Conservation (phyloP, 1,284 basidiomycete species). For the Ustilago cynodontis region DNA sequence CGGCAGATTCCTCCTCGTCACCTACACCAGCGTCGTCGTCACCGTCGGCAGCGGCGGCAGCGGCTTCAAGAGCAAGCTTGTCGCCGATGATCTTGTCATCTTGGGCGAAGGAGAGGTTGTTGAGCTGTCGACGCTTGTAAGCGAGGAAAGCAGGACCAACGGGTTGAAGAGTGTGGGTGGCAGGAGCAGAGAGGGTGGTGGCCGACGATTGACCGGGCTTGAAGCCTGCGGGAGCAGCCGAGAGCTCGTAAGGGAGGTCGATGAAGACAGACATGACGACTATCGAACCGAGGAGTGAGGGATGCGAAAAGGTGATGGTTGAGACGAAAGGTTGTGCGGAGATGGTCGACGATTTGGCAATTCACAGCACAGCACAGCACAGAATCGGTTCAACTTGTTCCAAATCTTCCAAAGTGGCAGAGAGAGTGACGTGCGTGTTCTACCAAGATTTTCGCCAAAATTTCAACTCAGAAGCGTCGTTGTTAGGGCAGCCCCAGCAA, state of each 20-base stretch:
- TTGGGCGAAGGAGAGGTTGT: constrained; percentile 60
- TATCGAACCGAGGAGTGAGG: constrained; percentile 5
- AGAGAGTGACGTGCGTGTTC: too few relatives aligned
- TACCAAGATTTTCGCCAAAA: not conserved
- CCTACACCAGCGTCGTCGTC: constrained; percentile 85
- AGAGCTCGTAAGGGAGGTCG: constrained; percentile 62
- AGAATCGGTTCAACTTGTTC: too few relatives aligned
- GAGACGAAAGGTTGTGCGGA: not conserved
- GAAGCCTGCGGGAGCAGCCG: constrained; percentile 62
- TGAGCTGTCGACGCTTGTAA: constrained; percentile 63
- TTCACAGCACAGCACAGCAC: too few relatives aligned
- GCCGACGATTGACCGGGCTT: constrained; percentile 58
- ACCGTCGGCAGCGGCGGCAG: constrained; percentile 78
- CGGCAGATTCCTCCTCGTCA: constrained; percentile 85
- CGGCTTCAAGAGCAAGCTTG: constrained; percentile 69
- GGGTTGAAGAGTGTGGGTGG: constrained; percentile 55
- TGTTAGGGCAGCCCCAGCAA: not conserved
- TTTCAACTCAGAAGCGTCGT: too few relatives aligned
- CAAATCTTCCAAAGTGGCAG: constrained; percentile 43
- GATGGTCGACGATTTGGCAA: too few relatives aligned
- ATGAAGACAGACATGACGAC: constrained; percentile 61
- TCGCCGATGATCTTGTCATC: constrained; percentile 64
- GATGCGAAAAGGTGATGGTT: constrained; percentile 14
- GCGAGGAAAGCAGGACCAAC: constrained; percentile 65
- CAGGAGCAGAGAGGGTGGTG: constrained; percentile 55